Evolutionary conservation across 345 rosid genomes (phyloP), one percentile per base, ranked within the genome.

Genomic region (Raphanus raphanistrum): DNA sequence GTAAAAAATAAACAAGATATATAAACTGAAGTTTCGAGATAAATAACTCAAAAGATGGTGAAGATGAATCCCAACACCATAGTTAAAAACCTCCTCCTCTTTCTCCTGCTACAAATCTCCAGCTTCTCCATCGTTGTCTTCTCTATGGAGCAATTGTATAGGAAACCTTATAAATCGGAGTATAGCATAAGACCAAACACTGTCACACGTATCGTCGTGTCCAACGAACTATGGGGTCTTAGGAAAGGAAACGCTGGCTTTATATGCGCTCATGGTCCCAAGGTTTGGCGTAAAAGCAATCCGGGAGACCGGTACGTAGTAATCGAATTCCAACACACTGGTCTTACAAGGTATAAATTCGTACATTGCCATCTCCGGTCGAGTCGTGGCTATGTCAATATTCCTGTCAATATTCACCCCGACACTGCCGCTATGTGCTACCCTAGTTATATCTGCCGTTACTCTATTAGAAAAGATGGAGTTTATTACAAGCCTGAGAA

Each of bases 161-260:
- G 0, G 9, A 73, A 33, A 66, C 36, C 21, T 60, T 68, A 67
- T 28, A 68, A 35, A 50, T 7, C 65, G 1, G 82, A 79, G 45
- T 74, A 0, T 54, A 1, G 3, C 15, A 17, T 73, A 62, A 15
- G 16, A 27, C 71, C 79, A 79, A 8, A 71, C 63, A 74, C 75
- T 3, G 27, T 69, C 31, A 62, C 73, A 54, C 66, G 17, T 15
- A 16, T 79, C 1, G 17, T 79, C 13, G 25, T 79, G 67, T n/a
- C 75, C 8, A 79, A 79, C 36, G 82, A 79, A 7, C 1, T 79
- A 2, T 9, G 55, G 25, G 82, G 54, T 68, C 66, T 79, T 3
- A 62, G 63, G 71, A 74, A 41, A 9, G 78, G 78, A 48, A 74
- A 69, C 71, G 79, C 79, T 54, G 79, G 82, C 2, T 79, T 74